Conservation (phyloP, 169 alveolate genomes). For the Plasmodium chabaudi region DNA sequence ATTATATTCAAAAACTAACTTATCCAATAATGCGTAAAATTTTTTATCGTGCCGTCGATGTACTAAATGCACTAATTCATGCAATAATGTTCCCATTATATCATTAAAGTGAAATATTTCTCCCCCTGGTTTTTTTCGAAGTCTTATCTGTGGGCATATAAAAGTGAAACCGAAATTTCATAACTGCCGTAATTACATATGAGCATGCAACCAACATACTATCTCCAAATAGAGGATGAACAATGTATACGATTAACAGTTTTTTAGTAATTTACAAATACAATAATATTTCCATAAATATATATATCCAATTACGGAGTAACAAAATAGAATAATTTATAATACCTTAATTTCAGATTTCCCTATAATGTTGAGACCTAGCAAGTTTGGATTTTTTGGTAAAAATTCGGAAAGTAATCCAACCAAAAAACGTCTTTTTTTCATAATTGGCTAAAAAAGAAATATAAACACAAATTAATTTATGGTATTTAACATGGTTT, state of each 20-base stretch:
- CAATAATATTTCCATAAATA: not conserved
- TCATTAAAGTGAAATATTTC: conserved; percentile 57
- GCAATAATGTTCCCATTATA: conserved; percentile 60
- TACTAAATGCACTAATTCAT: conserved; percentile 62
- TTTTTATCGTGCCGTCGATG: conserved; percentile 47
- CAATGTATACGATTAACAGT: too few species aligned
- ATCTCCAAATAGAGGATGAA: too few species aligned
- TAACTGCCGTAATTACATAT: not conserved
- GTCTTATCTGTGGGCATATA: conserved; percentile 27
- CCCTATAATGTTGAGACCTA: conserved; percentile 51
- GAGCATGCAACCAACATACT: too few species aligned
- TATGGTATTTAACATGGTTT: too few species aligned
- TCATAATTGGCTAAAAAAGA: conserved; percentile 59
- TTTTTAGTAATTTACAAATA: too few species aligned
- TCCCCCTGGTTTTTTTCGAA: conserved; percentile 42
- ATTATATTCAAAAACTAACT: conserved; percentile 48
- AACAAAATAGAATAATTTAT: not conserved
- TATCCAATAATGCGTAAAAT: conserved; percentile 55
- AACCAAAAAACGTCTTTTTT: conserved; percentile 49
- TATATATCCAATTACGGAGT: not conserved
- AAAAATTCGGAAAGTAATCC: conserved; percentile 60
- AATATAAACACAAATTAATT: not conserved
- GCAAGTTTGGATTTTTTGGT: conserved; percentile 35
- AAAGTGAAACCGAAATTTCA: not conserved
- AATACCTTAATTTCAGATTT: conserved; percentile 74